These are phyloP conservation scores for Herpetospermum pedunculosum DNA, from an alignment of 306 rosid genomes.

Conservation along the genomic window DNA sequence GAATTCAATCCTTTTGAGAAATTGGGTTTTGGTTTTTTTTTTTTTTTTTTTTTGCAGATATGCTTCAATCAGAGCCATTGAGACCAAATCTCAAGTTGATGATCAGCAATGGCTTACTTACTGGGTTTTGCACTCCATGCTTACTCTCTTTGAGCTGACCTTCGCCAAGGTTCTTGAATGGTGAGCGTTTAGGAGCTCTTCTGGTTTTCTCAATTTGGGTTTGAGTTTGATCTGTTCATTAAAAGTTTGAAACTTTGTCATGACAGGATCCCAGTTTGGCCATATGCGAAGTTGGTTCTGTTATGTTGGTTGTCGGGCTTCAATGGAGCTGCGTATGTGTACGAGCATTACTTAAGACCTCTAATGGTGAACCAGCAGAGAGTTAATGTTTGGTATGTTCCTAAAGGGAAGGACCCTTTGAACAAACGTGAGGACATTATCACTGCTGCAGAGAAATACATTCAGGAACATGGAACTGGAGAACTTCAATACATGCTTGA, in stretches of 20 bases:
- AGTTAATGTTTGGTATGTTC: slow-evolving; percentile 81
- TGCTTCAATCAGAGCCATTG: slow-evolving; percentile 87
- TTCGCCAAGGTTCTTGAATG: slow-evolving; percentile 75
- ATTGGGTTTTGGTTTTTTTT: neutral
- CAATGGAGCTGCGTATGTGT: slow-evolving; percentile 80
- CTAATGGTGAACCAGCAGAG: slow-evolving; percentile 51
- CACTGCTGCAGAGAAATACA: slow-evolving; percentile 80
- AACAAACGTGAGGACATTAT: slow-evolving; percentile 51
- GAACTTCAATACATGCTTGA: slow-evolving; percentile 57
- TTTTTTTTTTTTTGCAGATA: slow-evolving; percentile 33
- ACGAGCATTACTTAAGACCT: slow-evolving; percentile 80
- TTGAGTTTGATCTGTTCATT: neutral
- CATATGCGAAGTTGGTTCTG: slow-evolving; percentile 67
- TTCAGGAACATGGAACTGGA: slow-evolving; percentile 55
- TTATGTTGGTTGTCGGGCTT: slow-evolving; percentile 85
- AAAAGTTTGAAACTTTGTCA: neutral
- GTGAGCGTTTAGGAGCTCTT: slow-evolving; percentile 17
- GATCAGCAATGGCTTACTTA: slow-evolving; percentile 98
- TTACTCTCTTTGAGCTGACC: slow-evolving; percentile 87
- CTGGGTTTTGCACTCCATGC: slow-evolving; percentile 87
- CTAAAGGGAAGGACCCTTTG: slow-evolving; percentile 48
- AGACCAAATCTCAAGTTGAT: slow-evolving; percentile 62
- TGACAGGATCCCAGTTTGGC: slow-evolving; percentile 88
- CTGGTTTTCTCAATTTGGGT: neutral
- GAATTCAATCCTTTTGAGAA: neutral